Base-by-base conservation (phyloP, 2,329 filamentous ascomycete species). In the Hypoxylon sp. region DNA sequence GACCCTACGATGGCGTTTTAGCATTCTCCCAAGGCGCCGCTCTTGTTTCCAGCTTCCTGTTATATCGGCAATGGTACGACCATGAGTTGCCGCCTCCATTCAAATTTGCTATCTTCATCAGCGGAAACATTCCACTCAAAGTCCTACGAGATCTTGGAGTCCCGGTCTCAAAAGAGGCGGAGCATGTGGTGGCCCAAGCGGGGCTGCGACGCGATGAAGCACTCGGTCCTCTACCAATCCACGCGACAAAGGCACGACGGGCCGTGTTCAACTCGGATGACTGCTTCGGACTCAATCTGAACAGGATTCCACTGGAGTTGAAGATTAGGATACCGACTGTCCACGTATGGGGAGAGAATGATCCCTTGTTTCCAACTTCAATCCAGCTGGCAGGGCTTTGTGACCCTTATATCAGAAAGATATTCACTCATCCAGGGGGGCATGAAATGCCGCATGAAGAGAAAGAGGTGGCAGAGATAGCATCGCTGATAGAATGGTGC, bases 61-160 rank as follows among this genome's bases (percentile, higher is more conserved):
- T 83, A 21, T 79, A 80, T 71, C 79, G 79, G 32, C 75, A 77
- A 56, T 78, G 75, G 67, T 79, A 80, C 65, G 68, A 72, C 10
- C 71, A 75, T n/a, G 65, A 72, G 7, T 61, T 71, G 2, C 72
- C 74, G 4, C 71, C 78, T 7, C 79, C 80, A 0, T 82, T 83
- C 70, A 73, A 73, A 24, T 80, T 79, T 4, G 82, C 78, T 55
- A 71, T 82, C 32, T 83, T 83, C 69, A 73, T 83, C 44, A 80
- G 80, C 66, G 81, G 81, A 35, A 77, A 77, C 7, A 48, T 83
- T 42, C 77, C 80, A 10, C 74, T 83, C 31, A 64, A 68, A 4
- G 74, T 79, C 6, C 71, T 83, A 19, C 68, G 69, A 6, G 75
- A 80, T 35, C 74, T 83, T 4, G 79, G 77, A 5, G 72, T 81